These are phyloP conservation scores for Handroanthus guayacan DNA, from an alignment of 257 asterid genomes.

Conservation along the genomic window DNA sequence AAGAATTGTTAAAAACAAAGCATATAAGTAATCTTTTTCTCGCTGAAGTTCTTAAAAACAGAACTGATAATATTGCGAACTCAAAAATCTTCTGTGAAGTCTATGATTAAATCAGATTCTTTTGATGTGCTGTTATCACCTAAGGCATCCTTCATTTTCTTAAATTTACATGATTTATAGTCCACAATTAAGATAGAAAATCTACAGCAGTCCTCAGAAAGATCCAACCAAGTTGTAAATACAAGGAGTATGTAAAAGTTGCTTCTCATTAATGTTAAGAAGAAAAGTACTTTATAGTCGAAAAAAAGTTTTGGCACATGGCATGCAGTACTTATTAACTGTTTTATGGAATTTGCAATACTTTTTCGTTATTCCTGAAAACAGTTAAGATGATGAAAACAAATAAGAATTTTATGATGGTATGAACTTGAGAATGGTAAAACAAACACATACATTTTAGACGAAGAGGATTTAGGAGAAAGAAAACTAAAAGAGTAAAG, in stretches of 20 bases:
- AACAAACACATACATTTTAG: not conserved
- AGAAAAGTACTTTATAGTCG: constrained; percentile 3
- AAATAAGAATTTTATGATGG: constrained; percentile 7
- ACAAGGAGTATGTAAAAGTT: constrained; percentile 17
- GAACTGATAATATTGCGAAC: constrained; percentile 10
- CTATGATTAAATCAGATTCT: constrained; percentile 6
- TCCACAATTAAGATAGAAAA: constrained; percentile 11
- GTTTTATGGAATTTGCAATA: not conserved
- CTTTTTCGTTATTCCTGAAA: constrained; percentile 13
- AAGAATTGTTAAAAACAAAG: constrained; percentile 31
- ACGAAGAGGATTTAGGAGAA: not conserved
- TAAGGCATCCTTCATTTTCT: constrained; percentile 15
- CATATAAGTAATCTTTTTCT: constrained; percentile 23
- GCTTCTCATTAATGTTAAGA: not conserved
- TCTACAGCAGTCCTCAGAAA: constrained; percentile 12
- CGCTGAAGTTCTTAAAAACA: constrained; percentile 11
- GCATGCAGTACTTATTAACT: not conserved
- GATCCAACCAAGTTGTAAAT: constrained; percentile 22
- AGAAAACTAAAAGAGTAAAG: constrained; percentile 26
- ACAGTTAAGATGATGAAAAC: not conserved
- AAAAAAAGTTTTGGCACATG: not conserved
- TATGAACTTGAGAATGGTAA: constrained; percentile 20
- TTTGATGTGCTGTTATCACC: constrained; percentile 19
- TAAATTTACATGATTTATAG: constrained; percentile 18
- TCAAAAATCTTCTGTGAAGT: not conserved